Base-by-base conservation (phyloP, 2,329 filamentous ascomycete genomes). In the Aphanocladium album region DNA sequence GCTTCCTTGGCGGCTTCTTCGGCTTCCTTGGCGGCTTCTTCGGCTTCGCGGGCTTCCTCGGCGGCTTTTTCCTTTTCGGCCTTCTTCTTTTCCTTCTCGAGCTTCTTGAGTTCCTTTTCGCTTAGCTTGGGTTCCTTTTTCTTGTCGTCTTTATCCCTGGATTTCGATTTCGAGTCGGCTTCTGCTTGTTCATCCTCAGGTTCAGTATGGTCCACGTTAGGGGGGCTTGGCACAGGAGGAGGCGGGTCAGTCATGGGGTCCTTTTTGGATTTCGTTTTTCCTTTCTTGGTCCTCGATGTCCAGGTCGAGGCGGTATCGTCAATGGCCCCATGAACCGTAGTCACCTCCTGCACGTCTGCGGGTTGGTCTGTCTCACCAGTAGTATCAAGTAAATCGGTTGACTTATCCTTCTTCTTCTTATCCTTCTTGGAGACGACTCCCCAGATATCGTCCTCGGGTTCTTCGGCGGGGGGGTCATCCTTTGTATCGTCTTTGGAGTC, bases 391-490 rank as follows among this genome's bases (percentile, higher is more conserved):
- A 82, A 72, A 61, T 83, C 79, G 67, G 79, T 81, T 61, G 69
- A 71, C 60, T 79, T 82, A 47, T 74, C 72, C 69, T 84, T 84
- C 68, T 82, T 81, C 72, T 83, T 84, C 62, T 73, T 72, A 17
- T 69, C 66, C 57, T 69, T 70, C 60, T 70, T 72, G 53, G 65
- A 65, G 23, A 67, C 62, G 19, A 69, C 67, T 9, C 69, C 73
- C 77, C 76, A 77, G 19, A 68, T 64, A 54, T 76, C 73, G 53
- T 80, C 76, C 21, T 69, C 72, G 16, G 77, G 75, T 61, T 80
- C 78, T 64, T 80, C 77, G 49, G 27, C 71, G 70, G 62, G 79
- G 74, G 39, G 74, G 74, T 63, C 76, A 77, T 63, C 72, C 39
- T 73, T 68, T 54, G 73, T 64, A 52, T 72, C 70, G 16, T 71